phyloP scores from a whole-genome alignment of 2,329 filamentous ascomycete genomes.

The Cryoendolithus antarcticus region DNA sequence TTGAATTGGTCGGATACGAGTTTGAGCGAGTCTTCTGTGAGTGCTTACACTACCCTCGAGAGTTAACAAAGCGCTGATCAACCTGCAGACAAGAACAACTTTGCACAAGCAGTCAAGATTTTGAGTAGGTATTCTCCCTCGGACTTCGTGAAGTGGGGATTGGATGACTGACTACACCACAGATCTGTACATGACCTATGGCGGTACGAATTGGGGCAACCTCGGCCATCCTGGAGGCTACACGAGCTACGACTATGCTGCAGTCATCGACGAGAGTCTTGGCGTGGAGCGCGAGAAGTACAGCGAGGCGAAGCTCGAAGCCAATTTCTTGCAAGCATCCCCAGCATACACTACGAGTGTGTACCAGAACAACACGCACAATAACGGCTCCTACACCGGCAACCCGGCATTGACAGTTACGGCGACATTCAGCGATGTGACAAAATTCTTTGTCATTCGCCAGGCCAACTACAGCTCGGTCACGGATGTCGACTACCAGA shows the following conservation, averaged over 20 bases:
- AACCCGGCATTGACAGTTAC: conserved; percentile 47
- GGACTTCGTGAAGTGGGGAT: no score
- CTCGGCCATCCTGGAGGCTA: conserved; percentile 53
- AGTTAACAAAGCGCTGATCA: background rate
- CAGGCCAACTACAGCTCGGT: conserved; percentile 54
- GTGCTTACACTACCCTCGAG: conserved; percentile 8
- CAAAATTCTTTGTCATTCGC: conserved; percentile 51
- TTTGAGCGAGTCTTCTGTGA: conserved; percentile 72
- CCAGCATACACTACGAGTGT: conserved; percentile 54
- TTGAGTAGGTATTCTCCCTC: background rate
- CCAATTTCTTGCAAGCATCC: conserved; percentile 61
- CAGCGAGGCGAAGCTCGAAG: conserved; percentile 63
- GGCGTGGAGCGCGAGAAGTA: conserved; percentile 62
- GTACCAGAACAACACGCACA: conserved; percentile 35
- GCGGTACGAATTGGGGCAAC: conserved; percentile 47
- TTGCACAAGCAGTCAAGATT: conserved; percentile 3
- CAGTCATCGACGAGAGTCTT: conserved; percentile 57
- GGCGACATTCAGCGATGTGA: conserved; percentile 42
- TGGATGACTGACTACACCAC: no score
- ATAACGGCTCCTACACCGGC: conserved; percentile 40
- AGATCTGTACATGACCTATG: conserved; percentile 53
- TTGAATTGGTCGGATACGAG: conserved; percentile 54
- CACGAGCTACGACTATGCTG: conserved; percentile 48
- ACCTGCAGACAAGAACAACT: conserved; percentile 3
- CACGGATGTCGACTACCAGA: conserved; percentile 46